Evolutionary conservation across 169 alveolate genomes (phyloP).

Genomic region (Plasmodium cynomolgi): DNA sequence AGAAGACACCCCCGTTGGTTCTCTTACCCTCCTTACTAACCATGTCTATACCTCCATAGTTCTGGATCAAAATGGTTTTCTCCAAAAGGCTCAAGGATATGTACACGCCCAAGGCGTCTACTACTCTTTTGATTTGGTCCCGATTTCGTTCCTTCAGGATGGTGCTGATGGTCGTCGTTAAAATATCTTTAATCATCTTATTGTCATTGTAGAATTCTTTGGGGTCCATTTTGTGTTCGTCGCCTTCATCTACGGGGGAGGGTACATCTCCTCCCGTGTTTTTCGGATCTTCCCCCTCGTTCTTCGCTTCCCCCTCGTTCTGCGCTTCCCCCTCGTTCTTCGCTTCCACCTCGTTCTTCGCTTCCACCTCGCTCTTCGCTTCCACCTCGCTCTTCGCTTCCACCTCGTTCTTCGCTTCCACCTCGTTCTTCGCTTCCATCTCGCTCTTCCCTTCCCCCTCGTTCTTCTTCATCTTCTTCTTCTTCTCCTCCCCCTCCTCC

Average conservation of each 20-base stretch:
- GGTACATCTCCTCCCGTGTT: neutral
- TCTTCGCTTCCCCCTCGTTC: neutral
- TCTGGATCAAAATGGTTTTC: constrained; percentile 85
- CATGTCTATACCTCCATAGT: constrained; percentile 89
- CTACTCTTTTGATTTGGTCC: constrained; percentile 85
- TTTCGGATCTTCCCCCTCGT: neutral
- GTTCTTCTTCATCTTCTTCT: neutral
- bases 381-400: neutral
- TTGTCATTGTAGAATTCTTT: constrained; percentile 71
- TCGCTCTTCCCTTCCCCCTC: neutral
- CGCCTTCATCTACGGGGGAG: neutral
- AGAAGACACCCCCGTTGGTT: constrained; percentile 92
- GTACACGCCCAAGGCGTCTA: constrained; percentile 86
- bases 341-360: neutral
- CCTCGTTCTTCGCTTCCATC: neutral
- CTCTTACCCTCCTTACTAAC: constrained; percentile 89
- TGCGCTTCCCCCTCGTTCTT: neutral
- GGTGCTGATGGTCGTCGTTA: constrained; percentile 86
- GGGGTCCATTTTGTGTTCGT: constrained; percentile 61
- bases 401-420: neutral
- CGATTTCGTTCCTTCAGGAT: constrained; percentile 87
- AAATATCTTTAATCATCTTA: constrained; percentile 79
- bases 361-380: neutral
- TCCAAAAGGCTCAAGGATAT: constrained; percentile 84
- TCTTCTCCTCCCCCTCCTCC: constrained; percentile 1